A percentile compares a stretch with the other conserved stretches of the same genome.
Conservation (phyloP, 106 monocot genomes). For the Hemerocallis citrina region DNA sequence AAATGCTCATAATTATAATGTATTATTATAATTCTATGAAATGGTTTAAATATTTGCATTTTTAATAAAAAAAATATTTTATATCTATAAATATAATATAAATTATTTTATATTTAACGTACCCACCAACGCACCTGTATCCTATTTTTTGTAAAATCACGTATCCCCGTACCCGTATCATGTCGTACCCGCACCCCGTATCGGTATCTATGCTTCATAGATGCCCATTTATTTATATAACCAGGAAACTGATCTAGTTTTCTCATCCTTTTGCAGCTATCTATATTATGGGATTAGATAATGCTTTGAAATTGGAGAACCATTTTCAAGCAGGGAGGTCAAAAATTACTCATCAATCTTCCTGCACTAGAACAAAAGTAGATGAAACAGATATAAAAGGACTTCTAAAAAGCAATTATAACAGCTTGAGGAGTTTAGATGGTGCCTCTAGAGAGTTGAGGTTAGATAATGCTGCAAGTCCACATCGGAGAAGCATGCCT, state of each 20-base stretch:
- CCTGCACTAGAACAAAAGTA: conserved; percentile 5
- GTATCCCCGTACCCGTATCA: too few species aligned
- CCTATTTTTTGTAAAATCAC: too few species aligned
- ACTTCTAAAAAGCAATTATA: conserved; percentile 13
- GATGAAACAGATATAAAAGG: conserved; percentile 16
- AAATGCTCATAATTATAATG: too few species aligned
- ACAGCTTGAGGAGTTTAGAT: conserved; percentile 20
- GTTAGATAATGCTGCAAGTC: conserved; percentile 23
- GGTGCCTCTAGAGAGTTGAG: conserved; percentile 16
- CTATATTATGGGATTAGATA: conserved; percentile 44
- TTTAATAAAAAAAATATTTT: too few species aligned
- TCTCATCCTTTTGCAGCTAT: neutral
- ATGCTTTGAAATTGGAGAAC: conserved; percentile 22
- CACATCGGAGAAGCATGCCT: conserved; percentile 57
- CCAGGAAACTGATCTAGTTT: neutral
- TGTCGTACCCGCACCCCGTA: too few species aligned
- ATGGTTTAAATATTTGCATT: too few species aligned
- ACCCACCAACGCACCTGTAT: too few species aligned
- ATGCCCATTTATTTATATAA: too few species aligned
- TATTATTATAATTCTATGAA: too few species aligned
- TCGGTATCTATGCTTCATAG: too few species aligned
- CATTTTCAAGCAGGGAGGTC: conserved; percentile 5
- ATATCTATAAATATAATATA: too few species aligned
- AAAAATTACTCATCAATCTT: conserved; percentile 10
- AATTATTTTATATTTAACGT: too few species aligned